phyloP scores from a whole-genome alignment of 2,329 filamentous ascomycete genomes.

The Microdochium bolleyi region DNA sequence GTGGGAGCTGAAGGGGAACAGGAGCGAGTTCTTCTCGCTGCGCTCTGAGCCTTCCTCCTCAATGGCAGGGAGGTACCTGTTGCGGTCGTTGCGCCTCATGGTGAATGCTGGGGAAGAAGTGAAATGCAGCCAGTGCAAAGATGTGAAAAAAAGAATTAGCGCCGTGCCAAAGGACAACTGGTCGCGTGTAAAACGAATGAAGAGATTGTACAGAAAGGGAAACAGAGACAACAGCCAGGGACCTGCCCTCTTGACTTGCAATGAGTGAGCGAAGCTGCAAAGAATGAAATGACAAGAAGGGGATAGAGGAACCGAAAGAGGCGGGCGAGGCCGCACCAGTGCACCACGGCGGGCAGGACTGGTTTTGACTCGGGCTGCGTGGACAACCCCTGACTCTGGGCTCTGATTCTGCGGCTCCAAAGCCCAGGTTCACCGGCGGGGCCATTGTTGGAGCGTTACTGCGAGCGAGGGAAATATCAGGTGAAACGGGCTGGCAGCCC shows the following conservation, averaged over 20 bases:
- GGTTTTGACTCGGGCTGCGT: too few relatives aligned
- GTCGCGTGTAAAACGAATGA: background rate
- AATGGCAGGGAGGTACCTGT: background rate
- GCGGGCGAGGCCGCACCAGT: background rate
- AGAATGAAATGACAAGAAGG: background rate
- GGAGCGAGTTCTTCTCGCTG: background rate
- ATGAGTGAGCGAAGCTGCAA: background rate
- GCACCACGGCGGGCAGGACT: background rate
- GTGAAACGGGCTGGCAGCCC: background rate
- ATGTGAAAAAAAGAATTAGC: background rate
- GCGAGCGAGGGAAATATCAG: background rate
- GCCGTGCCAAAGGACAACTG: background rate
- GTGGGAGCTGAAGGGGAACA: background rate
- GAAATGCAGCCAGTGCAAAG: background rate
- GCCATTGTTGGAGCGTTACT: background rate
- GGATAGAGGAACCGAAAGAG: background rate
- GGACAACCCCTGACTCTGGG: too few relatives aligned
- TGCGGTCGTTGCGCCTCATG: background rate
- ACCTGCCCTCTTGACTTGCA: background rate
- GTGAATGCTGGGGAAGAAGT: background rate
- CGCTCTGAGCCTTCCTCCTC: background rate
- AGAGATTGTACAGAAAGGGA: background rate
- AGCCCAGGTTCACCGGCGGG: background rate
- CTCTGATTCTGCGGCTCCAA: background rate
- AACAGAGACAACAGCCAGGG: background rate